These are phyloP conservation scores for Xylaria telfairii DNA, from an alignment of 495 filamentous ascomycete genomes.

Conservation along the genomic window DNA sequence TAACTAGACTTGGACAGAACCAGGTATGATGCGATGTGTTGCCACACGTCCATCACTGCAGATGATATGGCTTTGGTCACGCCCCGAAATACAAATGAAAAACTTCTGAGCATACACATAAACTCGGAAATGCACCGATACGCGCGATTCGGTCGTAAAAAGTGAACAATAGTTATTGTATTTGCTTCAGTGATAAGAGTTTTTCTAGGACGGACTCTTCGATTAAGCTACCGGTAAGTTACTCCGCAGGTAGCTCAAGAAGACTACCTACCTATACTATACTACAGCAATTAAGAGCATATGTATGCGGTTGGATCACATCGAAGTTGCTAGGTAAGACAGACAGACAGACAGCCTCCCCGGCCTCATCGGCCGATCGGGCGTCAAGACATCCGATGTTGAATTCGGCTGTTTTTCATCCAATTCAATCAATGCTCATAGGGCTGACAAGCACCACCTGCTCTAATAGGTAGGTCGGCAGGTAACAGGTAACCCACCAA, in stretches of 20 bases:
- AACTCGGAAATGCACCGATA: not conserved
- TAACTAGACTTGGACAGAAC: constrained; percentile 22
- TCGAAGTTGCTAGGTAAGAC: too few species aligned
- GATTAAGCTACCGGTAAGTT: too few species aligned
- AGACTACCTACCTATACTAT: not conserved
- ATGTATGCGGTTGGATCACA: not conserved
- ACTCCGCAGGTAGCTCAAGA: not conserved
- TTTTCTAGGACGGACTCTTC: not conserved
- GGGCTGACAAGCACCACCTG: constrained; percentile 15
- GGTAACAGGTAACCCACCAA: constrained; percentile 1
- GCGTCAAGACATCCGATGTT: not conserved
- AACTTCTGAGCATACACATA: constrained; percentile 22
- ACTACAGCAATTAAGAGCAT: too few species aligned
- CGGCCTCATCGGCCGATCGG: not conserved
- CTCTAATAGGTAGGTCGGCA: constrained; percentile 15
- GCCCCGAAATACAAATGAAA: constrained; percentile 24
- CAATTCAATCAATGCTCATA: constrained; percentile 5
- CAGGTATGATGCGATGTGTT: constrained; percentile 21
- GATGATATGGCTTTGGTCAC: constrained; percentile 26
- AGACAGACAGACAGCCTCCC: not conserved
- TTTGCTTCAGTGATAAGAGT: not conserved
- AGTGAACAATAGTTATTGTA: not conserved
- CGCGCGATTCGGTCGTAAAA: not conserved
- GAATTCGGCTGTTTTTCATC: constrained; percentile 2
- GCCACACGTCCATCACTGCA: constrained; percentile 19